A percentile compares a stretch with the other conserved stretches of the same genome.
Evolutionary conservation across 2,329 filamentous ascomycete genomes (phyloP).

Genomic region (Acrodontium crateriforme): DNA sequence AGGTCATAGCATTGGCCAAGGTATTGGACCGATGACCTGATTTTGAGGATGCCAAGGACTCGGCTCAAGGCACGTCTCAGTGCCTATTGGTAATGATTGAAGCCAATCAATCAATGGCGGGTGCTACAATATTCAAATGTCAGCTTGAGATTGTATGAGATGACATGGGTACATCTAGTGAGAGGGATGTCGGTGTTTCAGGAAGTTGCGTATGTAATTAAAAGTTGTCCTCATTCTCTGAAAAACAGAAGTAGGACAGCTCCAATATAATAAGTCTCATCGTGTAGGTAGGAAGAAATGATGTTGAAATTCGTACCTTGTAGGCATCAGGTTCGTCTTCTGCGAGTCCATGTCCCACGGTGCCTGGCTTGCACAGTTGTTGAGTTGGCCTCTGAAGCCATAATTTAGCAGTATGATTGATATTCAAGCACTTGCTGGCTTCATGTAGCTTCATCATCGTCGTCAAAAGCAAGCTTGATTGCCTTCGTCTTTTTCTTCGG

Average conservation of each 20-base stretch:
- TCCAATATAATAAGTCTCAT: constrained; percentile 16
- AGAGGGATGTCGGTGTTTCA: too few species aligned
- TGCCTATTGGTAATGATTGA: too few species aligned
- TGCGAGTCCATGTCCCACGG: not conserved
- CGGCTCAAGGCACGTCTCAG: too few species aligned
- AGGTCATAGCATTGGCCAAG: too few species aligned
- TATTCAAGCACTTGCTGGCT: constrained; percentile 1
- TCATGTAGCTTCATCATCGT: constrained; percentile 13
- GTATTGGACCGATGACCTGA: too few species aligned
- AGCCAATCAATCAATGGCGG: too few species aligned
- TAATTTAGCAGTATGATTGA: not conserved
- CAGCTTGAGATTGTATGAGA: too few species aligned
- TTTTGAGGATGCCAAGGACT: too few species aligned
- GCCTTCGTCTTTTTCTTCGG: constrained; percentile 21
- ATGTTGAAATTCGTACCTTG: too few species aligned
- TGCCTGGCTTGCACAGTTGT: not conserved
- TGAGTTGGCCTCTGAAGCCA: not conserved
- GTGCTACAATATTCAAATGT: too few species aligned
- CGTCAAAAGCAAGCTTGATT: constrained; percentile 23
- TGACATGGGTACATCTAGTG: too few species aligned
- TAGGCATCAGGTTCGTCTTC: not conserved
- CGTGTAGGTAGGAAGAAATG: constrained; percentile 1
- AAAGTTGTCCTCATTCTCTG: constrained; percentile 12
- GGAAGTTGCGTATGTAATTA: constrained; percentile 15
- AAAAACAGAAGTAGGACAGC: constrained; percentile 14